phyloP scores from a whole-genome alignment of 164 flowering plant genomes.

The Nelumbo lutea region DNA sequence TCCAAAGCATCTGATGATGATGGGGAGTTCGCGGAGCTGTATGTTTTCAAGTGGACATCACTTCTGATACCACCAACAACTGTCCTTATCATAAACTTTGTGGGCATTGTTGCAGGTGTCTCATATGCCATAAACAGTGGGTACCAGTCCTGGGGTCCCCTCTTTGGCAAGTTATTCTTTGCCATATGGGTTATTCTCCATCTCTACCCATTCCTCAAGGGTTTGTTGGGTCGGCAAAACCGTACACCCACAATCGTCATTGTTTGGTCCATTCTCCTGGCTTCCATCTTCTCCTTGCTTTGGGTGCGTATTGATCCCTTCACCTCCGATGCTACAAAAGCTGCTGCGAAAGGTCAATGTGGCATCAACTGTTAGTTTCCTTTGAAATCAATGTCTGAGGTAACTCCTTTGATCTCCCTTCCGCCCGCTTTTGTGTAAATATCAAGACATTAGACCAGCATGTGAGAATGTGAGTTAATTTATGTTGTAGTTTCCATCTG shows the following conservation, averaged over 20 bases:
- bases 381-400: slow-evolving; percentile 1
- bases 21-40: slow-evolving; percentile 90
- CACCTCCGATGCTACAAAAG: slow-evolving; percentile 36
- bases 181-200: slow-evolving; percentile 91
- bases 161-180: slow-evolving; percentile 87
- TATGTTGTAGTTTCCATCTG: not conserved
- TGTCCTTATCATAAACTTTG: slow-evolving; percentile 72
- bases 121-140: slow-evolving; percentile 91
- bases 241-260: slow-evolving; percentile 93
- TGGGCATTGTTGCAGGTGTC: slow-evolving; percentile 91
- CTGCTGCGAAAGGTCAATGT: slow-evolving; percentile 53
- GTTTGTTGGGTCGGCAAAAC: slow-evolving; percentile 84
- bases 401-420: slow-evolving; percentile 10
- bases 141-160: slow-evolving; percentile 97
- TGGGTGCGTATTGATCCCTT: slow-evolving; percentile 97
- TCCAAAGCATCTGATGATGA: slow-evolving; percentile 93
- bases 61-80: slow-evolving; percentile 96
- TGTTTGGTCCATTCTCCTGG: slow-evolving; percentile 94
- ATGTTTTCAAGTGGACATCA: slow-evolving; percentile 91
- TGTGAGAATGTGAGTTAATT: slow-evolving; percentile 10
- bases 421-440: slow-evolving; percentile 25
- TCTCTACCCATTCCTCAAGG: slow-evolving; percentile 91
- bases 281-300: slow-evolving; percentile 89
- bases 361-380: slow-evolving; percentile 62
- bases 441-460: slow-evolving; percentile 11